phyloP scores from a whole-genome alignment of 106 monocot species.

The Acorus calamus region DNA sequence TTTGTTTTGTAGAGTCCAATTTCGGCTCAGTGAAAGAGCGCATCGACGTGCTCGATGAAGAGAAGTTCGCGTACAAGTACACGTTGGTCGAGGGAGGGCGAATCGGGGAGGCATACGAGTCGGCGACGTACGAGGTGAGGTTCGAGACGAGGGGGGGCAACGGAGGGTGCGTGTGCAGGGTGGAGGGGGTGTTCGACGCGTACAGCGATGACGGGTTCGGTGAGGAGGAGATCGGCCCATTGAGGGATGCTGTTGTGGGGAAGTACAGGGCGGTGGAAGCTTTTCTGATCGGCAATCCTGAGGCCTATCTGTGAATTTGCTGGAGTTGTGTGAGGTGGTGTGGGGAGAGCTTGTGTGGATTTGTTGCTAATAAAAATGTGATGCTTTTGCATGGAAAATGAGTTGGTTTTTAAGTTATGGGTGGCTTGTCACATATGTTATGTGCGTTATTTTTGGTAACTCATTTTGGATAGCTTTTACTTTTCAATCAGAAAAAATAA shows the following conservation, averaged over 20 bases:
- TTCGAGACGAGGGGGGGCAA: not conserved
- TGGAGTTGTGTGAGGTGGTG: too few relatives aligned
- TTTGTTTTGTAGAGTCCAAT: too few relatives aligned
- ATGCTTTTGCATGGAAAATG: too few relatives aligned
- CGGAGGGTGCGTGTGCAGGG: slow-evolving; percentile 3
- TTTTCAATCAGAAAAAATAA: too few relatives aligned
- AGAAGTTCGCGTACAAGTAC: slow-evolving; percentile 10
- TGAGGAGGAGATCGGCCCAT: not conserved
- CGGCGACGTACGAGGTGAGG: slow-evolving; percentile 2
- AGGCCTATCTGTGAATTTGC: too few relatives aligned
- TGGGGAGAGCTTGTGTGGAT: too few relatives aligned
- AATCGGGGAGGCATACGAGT: slow-evolving; percentile 4
- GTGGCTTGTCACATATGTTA: too few relatives aligned
- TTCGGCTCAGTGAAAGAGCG: slow-evolving; percentile 6
- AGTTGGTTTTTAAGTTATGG: too few relatives aligned
- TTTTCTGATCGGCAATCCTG: slow-evolving; percentile 11
- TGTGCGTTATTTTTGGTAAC: too few relatives aligned
- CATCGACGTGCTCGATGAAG: slow-evolving; percentile 9
- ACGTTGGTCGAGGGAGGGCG: slow-evolving; percentile 7
- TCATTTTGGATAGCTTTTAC: too few relatives aligned
- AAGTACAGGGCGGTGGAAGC: slow-evolving; percentile 15
- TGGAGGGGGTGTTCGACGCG: not conserved
- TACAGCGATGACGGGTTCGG: slow-evolving; percentile 4
- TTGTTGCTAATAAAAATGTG: too few relatives aligned
- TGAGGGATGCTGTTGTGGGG: not conserved